These are phyloP conservation scores for Herpetomonas tarakana DNA, from an alignment of 208 protist species.

Conservation along the genomic window DNA sequence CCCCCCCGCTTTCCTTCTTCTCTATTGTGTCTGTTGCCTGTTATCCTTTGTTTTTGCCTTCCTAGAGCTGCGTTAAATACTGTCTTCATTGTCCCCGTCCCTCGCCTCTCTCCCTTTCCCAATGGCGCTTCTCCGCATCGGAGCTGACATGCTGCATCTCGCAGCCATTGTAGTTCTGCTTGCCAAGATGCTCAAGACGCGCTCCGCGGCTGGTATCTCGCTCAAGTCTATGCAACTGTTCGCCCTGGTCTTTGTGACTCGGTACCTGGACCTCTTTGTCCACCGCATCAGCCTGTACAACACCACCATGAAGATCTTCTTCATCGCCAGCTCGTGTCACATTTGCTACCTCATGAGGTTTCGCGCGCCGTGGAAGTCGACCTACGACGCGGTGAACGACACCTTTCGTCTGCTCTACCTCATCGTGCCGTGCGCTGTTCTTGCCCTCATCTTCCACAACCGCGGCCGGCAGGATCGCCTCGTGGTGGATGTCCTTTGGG, in stretches of 20 bases:
- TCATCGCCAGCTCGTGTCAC: constrained; percentile 75
- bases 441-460: constrained; percentile 74
- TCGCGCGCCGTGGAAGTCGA: constrained; percentile 88
- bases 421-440: constrained; percentile 68
- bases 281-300: constrained; percentile 89
- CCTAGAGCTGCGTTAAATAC: too few species aligned
- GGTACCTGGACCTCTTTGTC: constrained; percentile 94
- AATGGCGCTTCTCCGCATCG: constrained; percentile 90
- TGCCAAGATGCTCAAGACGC: constrained; percentile 89
- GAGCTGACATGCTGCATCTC: constrained; percentile 94
- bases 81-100: too few species aligned
- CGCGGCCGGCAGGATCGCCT: constrained; percentile 22
- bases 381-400: constrained; percentile 89
- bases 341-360: constrained; percentile 94
- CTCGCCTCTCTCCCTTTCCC: too few species aligned
- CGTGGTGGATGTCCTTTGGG: constrained; percentile 88
- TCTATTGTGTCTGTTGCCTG: too few species aligned
- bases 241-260: constrained; percentile 88
- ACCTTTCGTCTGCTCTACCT: constrained; percentile 90
- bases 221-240: constrained; percentile 95
- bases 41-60: too few species aligned
- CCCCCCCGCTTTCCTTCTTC: too few species aligned
- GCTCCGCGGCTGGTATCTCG: constrained; percentile 89
- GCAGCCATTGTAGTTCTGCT: constrained; percentile 91
- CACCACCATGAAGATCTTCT: constrained; percentile 95